These are phyloP conservation scores for Sextonia rubra DNA, from an alignment of 164 flowering plant species.

Conservation along the genomic window DNA sequence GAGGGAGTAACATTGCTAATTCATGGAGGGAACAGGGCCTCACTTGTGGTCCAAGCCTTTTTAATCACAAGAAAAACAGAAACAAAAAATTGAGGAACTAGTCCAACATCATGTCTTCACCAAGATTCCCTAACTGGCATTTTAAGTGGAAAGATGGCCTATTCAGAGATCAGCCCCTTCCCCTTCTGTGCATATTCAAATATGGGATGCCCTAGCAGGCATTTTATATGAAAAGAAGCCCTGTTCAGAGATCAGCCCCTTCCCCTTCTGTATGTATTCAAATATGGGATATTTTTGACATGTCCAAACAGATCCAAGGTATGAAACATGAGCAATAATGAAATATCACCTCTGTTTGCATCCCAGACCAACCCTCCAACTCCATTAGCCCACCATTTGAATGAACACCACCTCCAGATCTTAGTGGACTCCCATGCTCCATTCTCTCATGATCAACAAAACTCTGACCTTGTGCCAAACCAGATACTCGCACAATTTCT, in stretches of 20 bases:
- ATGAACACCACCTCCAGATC: conserved; percentile 38
- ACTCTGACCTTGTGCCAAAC: conserved; percentile 35
- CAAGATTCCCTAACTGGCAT: neutral
- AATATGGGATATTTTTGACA: neutral
- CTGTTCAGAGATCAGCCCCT: neutral
- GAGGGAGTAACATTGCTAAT: too few relatives aligned
- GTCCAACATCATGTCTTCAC: neutral
- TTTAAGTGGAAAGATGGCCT: neutral
- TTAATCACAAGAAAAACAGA: too few relatives aligned
- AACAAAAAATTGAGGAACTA: neutral
- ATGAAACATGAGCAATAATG: neutral
- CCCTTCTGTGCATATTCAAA: neutral
- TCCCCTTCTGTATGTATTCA: neutral
- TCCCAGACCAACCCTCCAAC: conserved; percentile 51
- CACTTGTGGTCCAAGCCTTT: too few relatives aligned
- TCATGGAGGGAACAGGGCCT: too few relatives aligned
- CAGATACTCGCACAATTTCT: conserved; percentile 64
- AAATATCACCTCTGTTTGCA: conserved; percentile 55
- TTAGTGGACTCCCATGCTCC: conserved; percentile 54
- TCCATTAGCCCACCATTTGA: conserved; percentile 62
- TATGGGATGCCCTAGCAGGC: neutral
- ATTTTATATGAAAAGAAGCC: neutral
- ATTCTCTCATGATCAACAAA: conserved; percentile 56
- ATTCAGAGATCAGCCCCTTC: neutral
- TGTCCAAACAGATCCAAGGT: neutral